Percentiles rank a stretch among this genome's conserved stretches.
These are phyloP conservation scores for Encephalitozoon hellem DNA, from an alignment of 371 early-diverging fungal species.

Conservation along the genomic window DNA sequence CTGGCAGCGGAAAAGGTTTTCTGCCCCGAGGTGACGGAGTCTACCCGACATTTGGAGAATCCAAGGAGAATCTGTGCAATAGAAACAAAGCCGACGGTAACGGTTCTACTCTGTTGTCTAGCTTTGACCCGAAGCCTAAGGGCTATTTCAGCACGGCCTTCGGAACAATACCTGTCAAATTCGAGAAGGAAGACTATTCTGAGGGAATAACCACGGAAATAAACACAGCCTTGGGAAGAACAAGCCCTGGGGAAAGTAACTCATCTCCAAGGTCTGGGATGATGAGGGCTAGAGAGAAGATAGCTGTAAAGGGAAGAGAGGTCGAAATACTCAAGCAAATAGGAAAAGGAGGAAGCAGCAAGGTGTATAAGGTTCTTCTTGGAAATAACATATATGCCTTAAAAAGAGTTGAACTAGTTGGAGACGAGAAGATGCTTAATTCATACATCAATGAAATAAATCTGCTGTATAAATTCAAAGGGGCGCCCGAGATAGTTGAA, in stretches of 20 bases:
- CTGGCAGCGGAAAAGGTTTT: background rate
- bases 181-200: background rate
- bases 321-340: conserved; percentile 58
- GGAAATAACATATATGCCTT: conserved; percentile 69
- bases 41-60: background rate
- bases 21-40: background rate
- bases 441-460: conserved; percentile 74
- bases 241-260: background rate
- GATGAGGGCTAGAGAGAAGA: background rate
- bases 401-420: conserved; percentile 70
- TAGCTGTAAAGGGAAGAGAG: conserved; percentile 34
- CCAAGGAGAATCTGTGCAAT: background rate
- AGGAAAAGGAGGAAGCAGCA: conserved; percentile 76
- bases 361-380: conserved; percentile 74
- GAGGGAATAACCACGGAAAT: conserved; percentile 13
- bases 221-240: conserved; percentile 25
- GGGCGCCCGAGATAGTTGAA: conserved; percentile 64
- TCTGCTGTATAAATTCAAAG: conserved; percentile 65
- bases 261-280: background rate
- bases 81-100: background rate
- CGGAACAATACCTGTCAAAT: background rate
- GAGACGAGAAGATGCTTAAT: conserved; percentile 63
- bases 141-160: background rate
- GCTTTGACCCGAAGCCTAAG: background rate
- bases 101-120: background rate